Evolutionary conservation across 2,329 filamentous ascomycete species (phyloP).

Genomic region (Colletotrichum ledebouriae): DNA sequence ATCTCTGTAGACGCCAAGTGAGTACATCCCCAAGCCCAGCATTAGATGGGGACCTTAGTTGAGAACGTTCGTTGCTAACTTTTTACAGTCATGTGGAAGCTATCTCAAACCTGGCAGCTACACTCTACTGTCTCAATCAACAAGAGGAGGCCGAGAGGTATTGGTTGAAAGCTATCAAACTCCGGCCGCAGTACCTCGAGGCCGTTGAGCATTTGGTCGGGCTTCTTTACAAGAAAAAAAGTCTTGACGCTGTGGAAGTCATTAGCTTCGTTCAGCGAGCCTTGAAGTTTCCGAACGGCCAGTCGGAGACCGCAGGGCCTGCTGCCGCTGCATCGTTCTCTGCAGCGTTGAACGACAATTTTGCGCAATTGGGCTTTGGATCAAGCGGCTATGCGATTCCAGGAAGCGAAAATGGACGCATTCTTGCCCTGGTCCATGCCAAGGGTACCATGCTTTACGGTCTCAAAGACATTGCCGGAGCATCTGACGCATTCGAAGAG

Average conservation of each 20-base stretch:
- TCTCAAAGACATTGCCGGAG: constrained; percentile 82
- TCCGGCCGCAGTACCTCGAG: constrained; percentile 91
- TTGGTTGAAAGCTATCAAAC: constrained; percentile 87
- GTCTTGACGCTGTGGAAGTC: constrained; percentile 86
- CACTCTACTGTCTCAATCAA: constrained; percentile 84
- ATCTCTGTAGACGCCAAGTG: constrained; percentile 68
- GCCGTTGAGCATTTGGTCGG: constrained; percentile 95
- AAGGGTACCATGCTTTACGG: constrained; percentile 99
- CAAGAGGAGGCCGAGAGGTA: constrained; percentile 86
- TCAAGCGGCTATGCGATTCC: constrained; percentile 88
- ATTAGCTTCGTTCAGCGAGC: constrained; percentile 87
- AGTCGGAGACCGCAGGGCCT: constrained; percentile 53
- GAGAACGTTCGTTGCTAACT: constrained; percentile 4
- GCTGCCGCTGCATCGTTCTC: background rate
- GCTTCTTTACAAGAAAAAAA: constrained; percentile 85
- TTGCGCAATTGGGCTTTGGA: constrained; percentile 47
- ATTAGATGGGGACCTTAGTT: no score
- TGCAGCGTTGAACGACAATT: constrained; percentile 43
- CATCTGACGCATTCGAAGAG: constrained; percentile 93
- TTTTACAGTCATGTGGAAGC: constrained; percentile 84
- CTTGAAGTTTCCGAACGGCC: constrained; percentile 55
- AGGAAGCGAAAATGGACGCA: constrained; percentile 89
- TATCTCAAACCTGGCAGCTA: constrained; percentile 92
- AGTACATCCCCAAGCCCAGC: constrained; percentile 45
- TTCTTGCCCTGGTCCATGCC: constrained; percentile 93